phyloP scores from a whole-genome alignment of 1,284 basidiomycete species.

The Malassezia sp. region DNA sequence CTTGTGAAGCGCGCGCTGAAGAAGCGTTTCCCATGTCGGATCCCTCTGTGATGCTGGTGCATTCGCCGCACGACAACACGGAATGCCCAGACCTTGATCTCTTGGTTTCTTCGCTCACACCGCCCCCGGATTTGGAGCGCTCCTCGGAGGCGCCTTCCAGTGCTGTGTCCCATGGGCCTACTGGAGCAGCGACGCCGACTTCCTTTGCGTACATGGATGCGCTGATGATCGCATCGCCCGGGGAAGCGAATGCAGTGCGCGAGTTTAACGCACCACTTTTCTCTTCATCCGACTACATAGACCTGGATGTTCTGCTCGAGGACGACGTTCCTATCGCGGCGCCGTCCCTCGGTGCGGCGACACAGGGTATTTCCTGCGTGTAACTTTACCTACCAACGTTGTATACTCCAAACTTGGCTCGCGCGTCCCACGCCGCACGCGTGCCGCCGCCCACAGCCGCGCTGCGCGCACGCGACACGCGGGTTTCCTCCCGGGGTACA shows the following conservation, averaged over 20 bases:
- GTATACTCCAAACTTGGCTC: no score
- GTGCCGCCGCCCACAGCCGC: no score
- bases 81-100: conserved; percentile 5
- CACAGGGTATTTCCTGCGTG: no score
- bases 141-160: not conserved
- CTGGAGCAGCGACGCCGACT: not conserved
- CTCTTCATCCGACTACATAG: conserved; percentile 4
- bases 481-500: no score
- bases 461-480: no score
- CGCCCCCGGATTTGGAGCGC: not conserved
- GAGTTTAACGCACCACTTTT: not conserved
- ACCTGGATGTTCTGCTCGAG: conserved; percentile 4
- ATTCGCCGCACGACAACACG: not conserved
- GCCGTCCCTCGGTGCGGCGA: no score
- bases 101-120: not conserved
- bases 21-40: not conserved
- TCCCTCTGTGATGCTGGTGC: not conserved
- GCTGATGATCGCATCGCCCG: no score
- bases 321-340: no score
- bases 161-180: not conserved
- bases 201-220: no score
- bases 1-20: conserved; percentile 2
- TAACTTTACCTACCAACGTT: no score
- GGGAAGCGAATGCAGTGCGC: no score
- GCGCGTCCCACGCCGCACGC: no score